Conservation (phyloP, 2,329 filamentous ascomycete genomes). For the Westerdykella ornata region DNA sequence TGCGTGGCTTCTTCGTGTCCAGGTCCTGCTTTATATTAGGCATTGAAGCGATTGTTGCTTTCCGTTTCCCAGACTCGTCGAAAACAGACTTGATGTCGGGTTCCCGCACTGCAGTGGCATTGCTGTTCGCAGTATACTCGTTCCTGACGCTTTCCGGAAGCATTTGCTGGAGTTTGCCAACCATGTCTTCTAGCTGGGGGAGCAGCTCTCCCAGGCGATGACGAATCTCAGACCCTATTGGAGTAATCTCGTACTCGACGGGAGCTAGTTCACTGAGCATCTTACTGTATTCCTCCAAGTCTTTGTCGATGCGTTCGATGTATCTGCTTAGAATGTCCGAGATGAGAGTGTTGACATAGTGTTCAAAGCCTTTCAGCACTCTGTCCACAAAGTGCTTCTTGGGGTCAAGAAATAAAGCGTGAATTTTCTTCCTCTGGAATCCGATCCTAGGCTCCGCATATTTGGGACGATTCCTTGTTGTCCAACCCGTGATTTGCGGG, state of each 20-base stretch:
- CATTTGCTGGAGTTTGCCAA: no score
- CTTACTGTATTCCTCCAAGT: constrained; percentile 2
- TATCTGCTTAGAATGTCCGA: constrained; percentile 7
- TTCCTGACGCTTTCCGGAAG: no score
- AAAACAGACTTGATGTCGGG: no score
- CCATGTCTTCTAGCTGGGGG: constrained; percentile 1
- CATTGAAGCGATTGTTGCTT: no score
- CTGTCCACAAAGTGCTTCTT: constrained; percentile 5
- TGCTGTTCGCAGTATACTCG: no score
- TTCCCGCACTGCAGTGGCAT: no score
- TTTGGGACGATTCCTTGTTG: constrained; percentile 6
- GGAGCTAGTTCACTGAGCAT: constrained; percentile 3
- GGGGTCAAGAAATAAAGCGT: constrained; percentile 4
- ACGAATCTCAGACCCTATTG: constrained; percentile 4
- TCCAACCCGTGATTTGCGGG: constrained; percentile 5
- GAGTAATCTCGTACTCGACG: constrained; percentile 5
- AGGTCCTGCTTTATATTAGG: no score
- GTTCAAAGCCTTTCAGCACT: not conserved
- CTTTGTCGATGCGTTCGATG: constrained; percentile 4
- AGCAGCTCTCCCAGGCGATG: constrained; percentile 2
- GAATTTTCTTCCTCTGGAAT: constrained; percentile 10
- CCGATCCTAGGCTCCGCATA: constrained; percentile 9
- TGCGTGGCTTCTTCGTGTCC: no score
- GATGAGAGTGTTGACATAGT: not conserved
- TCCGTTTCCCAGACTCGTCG: no score